Conservation (phyloP, 1,284 basidiomycete species). For the Sporisorium sorghi region DNA sequence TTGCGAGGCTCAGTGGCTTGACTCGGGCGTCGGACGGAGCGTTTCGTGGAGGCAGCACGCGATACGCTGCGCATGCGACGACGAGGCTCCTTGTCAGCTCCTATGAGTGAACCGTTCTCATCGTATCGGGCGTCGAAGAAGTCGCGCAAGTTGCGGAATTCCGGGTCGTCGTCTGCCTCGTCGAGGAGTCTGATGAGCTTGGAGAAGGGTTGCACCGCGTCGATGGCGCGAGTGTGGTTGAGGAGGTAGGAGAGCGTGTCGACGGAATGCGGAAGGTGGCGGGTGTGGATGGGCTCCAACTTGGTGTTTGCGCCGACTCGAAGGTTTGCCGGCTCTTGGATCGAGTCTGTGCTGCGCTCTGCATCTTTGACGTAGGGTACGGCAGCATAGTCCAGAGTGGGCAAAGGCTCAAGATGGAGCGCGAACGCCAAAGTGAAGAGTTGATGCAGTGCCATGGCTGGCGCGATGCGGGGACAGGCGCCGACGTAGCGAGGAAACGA, state of each 20-base stretch:
- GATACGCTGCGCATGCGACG: conserved; percentile 44
- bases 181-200: conserved; percentile 57
- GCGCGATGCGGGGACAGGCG: background rate
- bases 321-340: conserved; percentile 33
- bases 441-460: conserved; percentile 48
- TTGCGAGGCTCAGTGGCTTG: conserved; percentile 40
- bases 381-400: conserved; percentile 50
- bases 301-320: conserved; percentile 48
- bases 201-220: conserved; percentile 50
- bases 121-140: conserved; percentile 64
- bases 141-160: conserved; percentile 56
- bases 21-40: conserved; percentile 19
- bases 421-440: conserved; percentile 65
- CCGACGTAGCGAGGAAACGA: background rate
- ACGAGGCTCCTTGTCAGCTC: conserved; percentile 33
- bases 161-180: conserved; percentile 58
- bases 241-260: conserved; percentile 51
- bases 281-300: conserved; percentile 45
- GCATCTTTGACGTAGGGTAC: conserved; percentile 30
- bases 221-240: conserved; percentile 44
- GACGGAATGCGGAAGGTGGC: conserved; percentile 48
- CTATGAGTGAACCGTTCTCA: conserved; percentile 25
- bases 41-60: conserved; percentile 38
- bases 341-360: conserved; percentile 24
- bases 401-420: conserved; percentile 60